Evolutionary conservation across 73 alveolate genomes (phyloP).

Genomic region (Paramecium primaurelia): DNA sequence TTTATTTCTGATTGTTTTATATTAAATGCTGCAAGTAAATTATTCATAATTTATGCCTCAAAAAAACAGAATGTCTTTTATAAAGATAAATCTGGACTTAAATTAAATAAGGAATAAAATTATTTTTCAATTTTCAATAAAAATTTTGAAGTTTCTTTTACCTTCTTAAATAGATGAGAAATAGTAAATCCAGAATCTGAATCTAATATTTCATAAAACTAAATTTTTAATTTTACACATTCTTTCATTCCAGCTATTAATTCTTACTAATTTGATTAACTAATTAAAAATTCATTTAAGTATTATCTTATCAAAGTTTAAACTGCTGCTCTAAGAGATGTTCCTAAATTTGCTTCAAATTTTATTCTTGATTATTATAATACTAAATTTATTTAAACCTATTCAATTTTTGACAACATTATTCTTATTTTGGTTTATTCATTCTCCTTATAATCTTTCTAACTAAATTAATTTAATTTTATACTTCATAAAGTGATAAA

Average conservation of each 20-base stretch:
- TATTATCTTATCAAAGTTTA: neutral
- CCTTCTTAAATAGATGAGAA: neutral
- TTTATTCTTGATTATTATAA: neutral
- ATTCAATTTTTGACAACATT: neutral
- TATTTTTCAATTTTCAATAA: neutral
- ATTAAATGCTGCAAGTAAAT: neutral
- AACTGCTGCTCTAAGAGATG: neutral
- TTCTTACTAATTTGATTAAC: neutral
- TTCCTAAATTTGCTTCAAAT: constrained; percentile 3
- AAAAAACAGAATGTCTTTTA: neutral
- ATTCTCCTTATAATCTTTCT: neutral
- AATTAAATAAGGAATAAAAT: neutral
- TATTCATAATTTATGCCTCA: neutral
- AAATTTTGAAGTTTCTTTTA: neutral
- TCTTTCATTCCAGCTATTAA: neutral
- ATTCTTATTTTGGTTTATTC: neutral
- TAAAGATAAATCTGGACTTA: neutral
- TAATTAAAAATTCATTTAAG: neutral
- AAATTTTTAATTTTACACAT: neutral
- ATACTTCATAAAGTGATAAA: neutral
- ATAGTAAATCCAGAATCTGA: neutral
- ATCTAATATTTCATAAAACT: neutral
- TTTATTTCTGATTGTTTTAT: neutral
- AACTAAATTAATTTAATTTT: neutral
- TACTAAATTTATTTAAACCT: neutral